These are phyloP conservation scores for Paraconiothyrium brasiliense DNA, from an alignment of 2,329 filamentous ascomycete genomes.

Conservation along the genomic window DNA sequence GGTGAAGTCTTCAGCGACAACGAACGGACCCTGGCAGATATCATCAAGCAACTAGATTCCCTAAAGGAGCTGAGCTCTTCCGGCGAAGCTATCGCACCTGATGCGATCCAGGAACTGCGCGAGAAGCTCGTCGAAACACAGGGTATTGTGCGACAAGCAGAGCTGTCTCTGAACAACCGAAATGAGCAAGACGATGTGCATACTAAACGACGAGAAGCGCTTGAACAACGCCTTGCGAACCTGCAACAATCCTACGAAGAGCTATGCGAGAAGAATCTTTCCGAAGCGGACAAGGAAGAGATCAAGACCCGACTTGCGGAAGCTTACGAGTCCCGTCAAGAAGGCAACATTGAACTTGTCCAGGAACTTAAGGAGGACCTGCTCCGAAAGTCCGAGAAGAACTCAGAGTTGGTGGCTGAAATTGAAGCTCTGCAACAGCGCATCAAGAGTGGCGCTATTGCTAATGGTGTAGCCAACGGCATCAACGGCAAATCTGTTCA, in stretches of 20 bases:
- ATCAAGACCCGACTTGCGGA: constrained; percentile 82
- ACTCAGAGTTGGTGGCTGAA: constrained; percentile 79
- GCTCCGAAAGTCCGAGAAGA: constrained; percentile 80
- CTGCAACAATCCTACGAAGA: constrained; percentile 87
- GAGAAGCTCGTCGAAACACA: constrained; percentile 87
- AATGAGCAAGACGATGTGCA: constrained; percentile 70
- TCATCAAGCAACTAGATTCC: constrained; percentile 83
- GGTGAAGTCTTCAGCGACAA: constrained; percentile 94
- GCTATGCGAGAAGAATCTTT: constrained; percentile 79
- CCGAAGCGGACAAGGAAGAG: constrained; percentile 81
- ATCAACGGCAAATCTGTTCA: constrained; percentile 88
- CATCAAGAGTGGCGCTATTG: constrained; percentile 69
- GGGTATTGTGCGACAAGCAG: constrained; percentile 90
- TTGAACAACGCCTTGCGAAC: constrained; percentile 77
- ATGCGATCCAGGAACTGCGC: constrained; percentile 80
- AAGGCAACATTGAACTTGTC: constrained; percentile 75
- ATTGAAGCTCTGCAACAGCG: constrained; percentile 82
- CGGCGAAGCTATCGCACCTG: constrained; percentile 81
- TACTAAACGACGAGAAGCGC: constrained; percentile 72
- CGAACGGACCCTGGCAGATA: constrained; percentile 82
- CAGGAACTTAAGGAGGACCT: constrained; percentile 82
- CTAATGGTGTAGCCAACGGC: constrained; percentile 68
- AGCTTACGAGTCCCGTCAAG: constrained; percentile 78
- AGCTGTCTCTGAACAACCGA: constrained; percentile 81
- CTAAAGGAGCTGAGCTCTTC: constrained; percentile 78